Percentiles rank a stretch among this genome's conserved stretches.
Evolutionary conservation across 2,329 filamentous ascomycete species (phyloP).

Genomic region (Clarireedia hainanense): DNA sequence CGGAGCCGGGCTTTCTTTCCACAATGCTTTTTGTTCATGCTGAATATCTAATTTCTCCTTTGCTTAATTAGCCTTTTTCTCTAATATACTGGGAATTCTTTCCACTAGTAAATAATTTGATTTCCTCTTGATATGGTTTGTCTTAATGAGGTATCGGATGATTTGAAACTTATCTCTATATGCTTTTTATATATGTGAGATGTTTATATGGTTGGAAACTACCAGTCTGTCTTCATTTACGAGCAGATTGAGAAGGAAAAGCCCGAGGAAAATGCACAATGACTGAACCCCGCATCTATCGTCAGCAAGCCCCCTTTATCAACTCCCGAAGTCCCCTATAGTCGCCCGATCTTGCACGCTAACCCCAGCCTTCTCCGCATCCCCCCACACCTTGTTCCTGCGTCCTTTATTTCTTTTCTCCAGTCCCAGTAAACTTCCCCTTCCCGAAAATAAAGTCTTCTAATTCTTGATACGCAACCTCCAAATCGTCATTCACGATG

Average conservation of each 20-base stretch:
- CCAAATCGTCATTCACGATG: constrained; percentile 58
- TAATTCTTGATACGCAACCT: constrained; percentile 46
- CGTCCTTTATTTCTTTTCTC: background rate
- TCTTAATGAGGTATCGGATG: background rate
- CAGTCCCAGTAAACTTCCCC: constrained; percentile 8
- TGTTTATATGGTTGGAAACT: too few species aligned
- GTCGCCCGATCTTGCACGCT: too few species aligned
- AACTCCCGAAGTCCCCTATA: too few species aligned
- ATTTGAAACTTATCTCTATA: background rate
- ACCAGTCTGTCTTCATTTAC: too few species aligned
- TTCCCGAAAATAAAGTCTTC: constrained; percentile 40
- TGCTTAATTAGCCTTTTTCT: constrained; percentile 30
- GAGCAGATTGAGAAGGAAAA: too few species aligned
- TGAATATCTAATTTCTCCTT: constrained; percentile 27
- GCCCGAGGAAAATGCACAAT: too few species aligned
- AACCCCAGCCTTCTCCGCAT: background rate
- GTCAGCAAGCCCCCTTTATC: too few species aligned
- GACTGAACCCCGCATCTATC: too few species aligned
- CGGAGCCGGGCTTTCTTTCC: constrained; percentile 20
- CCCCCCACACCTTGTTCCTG: background rate
- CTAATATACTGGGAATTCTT: constrained; percentile 28
- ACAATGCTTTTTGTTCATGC: constrained; percentile 22
- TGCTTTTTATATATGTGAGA: background rate
- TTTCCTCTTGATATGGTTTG: background rate
- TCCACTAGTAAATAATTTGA: constrained; percentile 20